Evolutionary conservation across 805 yeast genomes (phyloP).

Genomic region (Candida patagonica): DNA sequence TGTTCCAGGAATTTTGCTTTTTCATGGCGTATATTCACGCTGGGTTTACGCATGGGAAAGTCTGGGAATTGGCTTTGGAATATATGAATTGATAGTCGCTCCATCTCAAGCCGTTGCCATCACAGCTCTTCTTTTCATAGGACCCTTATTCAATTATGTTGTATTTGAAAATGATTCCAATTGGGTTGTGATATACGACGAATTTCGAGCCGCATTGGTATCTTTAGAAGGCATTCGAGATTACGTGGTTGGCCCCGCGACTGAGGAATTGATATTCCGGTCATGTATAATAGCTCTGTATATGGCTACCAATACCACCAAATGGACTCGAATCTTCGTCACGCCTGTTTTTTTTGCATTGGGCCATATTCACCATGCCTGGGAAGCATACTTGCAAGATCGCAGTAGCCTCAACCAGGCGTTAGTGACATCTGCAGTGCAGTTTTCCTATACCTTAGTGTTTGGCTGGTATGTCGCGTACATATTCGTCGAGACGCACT

Average conservation of each 20-base stretch:
- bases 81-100: constrained; percentile 12
- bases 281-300: constrained; percentile 32
- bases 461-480: constrained; percentile 63
- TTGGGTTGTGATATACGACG: constrained; percentile 11
- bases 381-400: constrained; percentile 32
- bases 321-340: constrained; percentile 24
- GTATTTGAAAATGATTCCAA: constrained; percentile 18
- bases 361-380: constrained; percentile 73
- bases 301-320: constrained; percentile 18
- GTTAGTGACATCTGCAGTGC: constrained; percentile 36
- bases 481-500: constrained; percentile 42
- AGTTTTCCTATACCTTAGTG: constrained; percentile 53
- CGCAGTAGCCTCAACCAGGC: constrained; percentile 27
- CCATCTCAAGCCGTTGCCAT: constrained; percentile 21
- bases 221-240: constrained; percentile 43
- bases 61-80: constrained; percentile 6
- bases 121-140: constrained; percentile 37
- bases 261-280: constrained; percentile 70
- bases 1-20: constrained; percentile 12
- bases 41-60: constrained; percentile 11
- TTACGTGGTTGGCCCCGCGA: constrained; percentile 59
- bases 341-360: constrained; percentile 65
- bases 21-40: constrained; percentile 4
- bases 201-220: constrained; percentile 18
- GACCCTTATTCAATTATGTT: constrained; percentile 36